Percentiles rank a stretch among this genome's conserved stretches.
Evolutionary conservation across 345 rosid species (phyloP).

Genomic region (Eucalyptus cladocalyx): DNA sequence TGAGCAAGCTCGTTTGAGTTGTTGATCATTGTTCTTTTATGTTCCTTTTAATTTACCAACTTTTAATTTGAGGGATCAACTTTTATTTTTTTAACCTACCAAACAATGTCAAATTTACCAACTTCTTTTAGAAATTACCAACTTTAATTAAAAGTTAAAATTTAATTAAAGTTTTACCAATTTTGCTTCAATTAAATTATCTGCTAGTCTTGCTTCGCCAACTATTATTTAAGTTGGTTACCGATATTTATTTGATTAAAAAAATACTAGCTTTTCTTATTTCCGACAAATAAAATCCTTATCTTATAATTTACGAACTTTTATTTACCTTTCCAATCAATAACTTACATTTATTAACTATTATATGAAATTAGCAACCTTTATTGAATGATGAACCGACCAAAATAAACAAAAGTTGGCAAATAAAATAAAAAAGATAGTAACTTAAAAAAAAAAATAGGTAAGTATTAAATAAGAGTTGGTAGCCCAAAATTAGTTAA

Average conservation of each 20-base stretch:
- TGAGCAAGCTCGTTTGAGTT: too few relatives aligned
- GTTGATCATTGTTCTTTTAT: background rate
- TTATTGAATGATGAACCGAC: background rate
- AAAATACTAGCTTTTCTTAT: background rate
- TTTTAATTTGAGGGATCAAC: background rate
- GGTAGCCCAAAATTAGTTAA: background rate
- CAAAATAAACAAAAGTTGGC: background rate
- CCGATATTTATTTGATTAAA: too few relatives aligned
- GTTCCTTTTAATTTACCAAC: background rate
- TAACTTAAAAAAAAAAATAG: background rate
- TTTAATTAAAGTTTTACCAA: too few relatives aligned
- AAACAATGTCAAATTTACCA: background rate
- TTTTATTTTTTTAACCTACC: too few relatives aligned
- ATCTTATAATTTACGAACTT: background rate
- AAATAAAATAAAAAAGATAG: background rate
- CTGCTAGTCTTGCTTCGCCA: background rate
- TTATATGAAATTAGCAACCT: background rate
- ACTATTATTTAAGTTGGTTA: background rate
- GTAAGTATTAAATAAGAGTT: background rate
- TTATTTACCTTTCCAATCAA: background rate
- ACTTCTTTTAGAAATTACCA: background rate
- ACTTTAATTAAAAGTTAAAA: too few relatives aligned
- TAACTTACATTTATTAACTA: background rate
- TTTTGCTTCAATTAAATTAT: too few relatives aligned
- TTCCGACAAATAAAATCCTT: background rate